Evolutionary conservation across 371 early-diverging fungal genomes (phyloP), one percentile per base, ranked within the genome.

Genomic region (Actinomucor elegans): DNA sequence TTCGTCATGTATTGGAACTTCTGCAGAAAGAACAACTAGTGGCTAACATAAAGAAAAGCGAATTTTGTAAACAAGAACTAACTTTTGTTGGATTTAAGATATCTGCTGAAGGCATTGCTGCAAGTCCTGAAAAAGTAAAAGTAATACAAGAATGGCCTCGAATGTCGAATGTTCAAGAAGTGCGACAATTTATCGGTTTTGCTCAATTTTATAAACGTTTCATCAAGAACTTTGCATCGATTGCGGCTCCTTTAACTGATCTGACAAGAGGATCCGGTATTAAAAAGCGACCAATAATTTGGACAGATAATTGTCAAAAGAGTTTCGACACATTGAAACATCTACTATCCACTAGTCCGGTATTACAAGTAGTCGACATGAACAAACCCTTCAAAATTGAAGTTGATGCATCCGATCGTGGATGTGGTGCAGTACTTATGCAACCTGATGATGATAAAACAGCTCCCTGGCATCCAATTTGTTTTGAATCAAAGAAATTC

Each of bases 21-120:
- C 62, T 85, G 8, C 17, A 44, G 4, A 10, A 71, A 14, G 37
- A 67, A 7, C 15, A 57, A 1, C 44, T 85, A 8, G 64, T 55
- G 5, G 57, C 42, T 0, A 79, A 82, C 8, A 32, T 60, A 4
- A 56, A 66, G 34, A 89, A 89, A 52, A 85, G 84, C 55, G 34
- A 61, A 12, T 83, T 85, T 56, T 32, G 27, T 26, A 18, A 49
- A 12, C 9, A 15, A 0, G 57, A 69, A 36, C 20, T 85, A 7
- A 60, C 65, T 1, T 84, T 66, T 58, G 45, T 81, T 4, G 81
- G 85, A 2, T 68, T 67, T 53, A 35, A 60, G 5, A 36, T 84
- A 6, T 55, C 54, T 10, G 41, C 21, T 10, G 20, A 49, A 0
- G 79, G 77, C 1, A 55, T 81, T 3, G 6, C 43, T 0, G 62